Evolutionary conservation across 257 asterid species (phyloP).

Genomic region (Jasminum sambac): DNA sequence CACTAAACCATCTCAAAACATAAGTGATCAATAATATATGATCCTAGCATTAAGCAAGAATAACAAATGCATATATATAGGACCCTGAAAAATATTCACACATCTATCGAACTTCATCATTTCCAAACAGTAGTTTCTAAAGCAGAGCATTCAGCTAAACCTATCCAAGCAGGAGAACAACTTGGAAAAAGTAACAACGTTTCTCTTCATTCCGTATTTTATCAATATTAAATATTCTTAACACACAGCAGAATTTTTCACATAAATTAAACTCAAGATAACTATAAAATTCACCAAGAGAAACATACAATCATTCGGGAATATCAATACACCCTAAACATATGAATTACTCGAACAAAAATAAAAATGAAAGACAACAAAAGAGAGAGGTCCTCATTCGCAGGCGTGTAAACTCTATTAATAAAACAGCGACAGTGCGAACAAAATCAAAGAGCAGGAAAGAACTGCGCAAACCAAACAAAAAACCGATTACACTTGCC

Average conservation of each 20-base stretch:
- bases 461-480: constrained; percentile 2
- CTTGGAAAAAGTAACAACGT: neutral
- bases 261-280: constrained; percentile 9
- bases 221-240: constrained; percentile 9
- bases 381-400: constrained; percentile 11
- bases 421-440: constrained; percentile 7
- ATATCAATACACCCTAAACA: constrained; percentile 9
- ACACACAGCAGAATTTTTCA: neutral
- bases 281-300: neutral
- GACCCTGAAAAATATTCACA: neutral
- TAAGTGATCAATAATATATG: neutral
- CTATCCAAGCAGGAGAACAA: neutral
- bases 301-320: constrained; percentile 3
- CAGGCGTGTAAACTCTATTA: neutral
- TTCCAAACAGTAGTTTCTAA: constrained; percentile 11
- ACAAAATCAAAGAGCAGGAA: constrained; percentile 1
- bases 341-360: neutral
- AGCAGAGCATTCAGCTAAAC: constrained; percentile 9
- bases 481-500: constrained; percentile 28
- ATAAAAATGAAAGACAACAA: constrained; percentile 4
- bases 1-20: neutral
- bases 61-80: neutral
- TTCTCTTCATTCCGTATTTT: constrained; percentile 18
- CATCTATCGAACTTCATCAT: constrained; percentile 15
- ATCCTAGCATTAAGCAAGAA: neutral